phyloP scores from a whole-genome alignment of 106 monocot species.

The Acorus gramineus region DNA sequence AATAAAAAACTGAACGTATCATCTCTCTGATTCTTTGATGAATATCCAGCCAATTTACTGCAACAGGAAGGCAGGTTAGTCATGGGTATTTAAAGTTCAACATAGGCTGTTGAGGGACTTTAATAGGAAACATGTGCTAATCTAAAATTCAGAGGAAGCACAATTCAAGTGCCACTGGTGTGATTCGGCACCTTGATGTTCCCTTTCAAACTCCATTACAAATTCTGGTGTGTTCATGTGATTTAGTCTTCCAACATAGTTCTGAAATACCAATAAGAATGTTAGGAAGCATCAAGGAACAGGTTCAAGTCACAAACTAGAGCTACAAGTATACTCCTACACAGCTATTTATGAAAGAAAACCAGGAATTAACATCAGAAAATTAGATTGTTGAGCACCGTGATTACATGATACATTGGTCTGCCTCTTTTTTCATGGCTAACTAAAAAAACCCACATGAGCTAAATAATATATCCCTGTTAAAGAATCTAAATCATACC shows the following conservation, averaged over 20 bases:
- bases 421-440: no score
- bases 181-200: constrained; percentile 69
- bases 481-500: constrained; percentile 31
- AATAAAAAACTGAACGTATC: constrained; percentile 77
- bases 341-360: no score
- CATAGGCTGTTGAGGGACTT: no score
- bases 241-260: constrained; percentile 81
- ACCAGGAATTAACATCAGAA: no score
- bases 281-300: not conserved
- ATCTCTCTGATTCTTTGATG: constrained; percentile 57
- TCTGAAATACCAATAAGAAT: constrained; percentile 30
- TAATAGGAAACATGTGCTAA: not conserved
- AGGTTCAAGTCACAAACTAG: no score
- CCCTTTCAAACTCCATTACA: constrained; percentile 78
- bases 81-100: not conserved
- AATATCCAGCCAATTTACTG: constrained; percentile 88
- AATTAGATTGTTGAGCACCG: no score
- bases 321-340: no score
- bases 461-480: no score
- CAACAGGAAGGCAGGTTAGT: constrained; percentile 4
- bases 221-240: constrained; percentile 83
- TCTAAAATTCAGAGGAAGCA: not conserved
- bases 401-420: no score
- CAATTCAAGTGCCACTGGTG: not conserved
- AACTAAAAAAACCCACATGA: no score